Base-by-base conservation (phyloP, 345 rosid genomes). In the Pistacia vera region DNA sequence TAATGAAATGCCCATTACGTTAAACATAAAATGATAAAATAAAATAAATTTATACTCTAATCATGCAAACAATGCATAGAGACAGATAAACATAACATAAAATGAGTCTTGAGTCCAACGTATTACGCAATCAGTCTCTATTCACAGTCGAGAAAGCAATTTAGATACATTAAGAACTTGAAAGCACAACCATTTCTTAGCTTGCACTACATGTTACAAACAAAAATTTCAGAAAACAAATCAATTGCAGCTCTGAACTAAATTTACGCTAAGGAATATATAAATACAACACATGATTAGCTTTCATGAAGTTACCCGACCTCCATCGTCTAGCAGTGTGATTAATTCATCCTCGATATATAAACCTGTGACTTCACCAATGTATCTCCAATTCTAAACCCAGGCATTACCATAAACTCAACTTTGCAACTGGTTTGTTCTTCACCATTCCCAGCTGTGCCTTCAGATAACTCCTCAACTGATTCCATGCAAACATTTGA, bases 361-460 rank as follows among this genome's bases (percentile, higher is more conserved):
- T 89, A 91, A 82, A 85, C 93, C 22, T 62, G 83, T 59, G 87
- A 85, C 66, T 66, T 86, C 63, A 88, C 33, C 61, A 88, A 64
- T 20, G 74, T 60, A 72, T 82, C 85, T 68, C 85, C 84, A 8
- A 88, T 78, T 71, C 80, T 88, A 66, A 86, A 88, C 67, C 96
- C 93, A 2, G 91, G 93, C 86, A 91, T 88, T 56, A 88, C 82
- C 74, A 84, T 86, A 74, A 91, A 85, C 83, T 85, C 90, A 17
- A 88, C 93, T 44, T 33, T 87, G 62, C 8, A 54, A 22, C 66
- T 67, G 35, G 66, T 68, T 52, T 74, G 73, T 36, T 6, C 68
- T 76, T 77, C 77, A 30, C 77, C 64, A 30, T 33, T 66, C 41
- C 14, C 63, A 6, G n/a, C 30, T 11, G 44, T 35, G 6, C 54